Evolutionary conservation across 768 basidiomycete genomes (phyloP).

Genomic region (Russula vinacea): DNA sequence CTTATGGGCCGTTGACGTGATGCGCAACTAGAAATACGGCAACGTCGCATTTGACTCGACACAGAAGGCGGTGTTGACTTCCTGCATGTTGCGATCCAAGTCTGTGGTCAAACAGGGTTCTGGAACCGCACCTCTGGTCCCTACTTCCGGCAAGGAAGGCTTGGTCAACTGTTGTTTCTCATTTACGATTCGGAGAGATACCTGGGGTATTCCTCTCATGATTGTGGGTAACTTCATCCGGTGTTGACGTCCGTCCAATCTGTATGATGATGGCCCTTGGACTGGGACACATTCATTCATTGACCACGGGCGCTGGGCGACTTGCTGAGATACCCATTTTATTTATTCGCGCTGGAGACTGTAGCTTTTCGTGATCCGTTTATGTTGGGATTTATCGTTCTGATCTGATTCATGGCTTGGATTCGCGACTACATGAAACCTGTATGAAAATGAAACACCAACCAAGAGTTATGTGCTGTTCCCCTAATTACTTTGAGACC

Average conservation of each 20-base stretch:
- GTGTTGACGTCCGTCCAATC: slow-evolving; percentile 33
- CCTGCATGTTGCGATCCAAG: slow-evolving; percentile 81
- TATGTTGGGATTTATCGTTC: background rate
- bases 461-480: no score
- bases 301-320: background rate
- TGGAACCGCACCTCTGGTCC: slow-evolving; percentile 31
- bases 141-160: slow-evolving; percentile 56
- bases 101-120: slow-evolving; percentile 51
- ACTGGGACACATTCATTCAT: background rate
- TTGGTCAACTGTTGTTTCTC: slow-evolving; percentile 87
- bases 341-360: slow-evolving; percentile 2
- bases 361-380: background rate
- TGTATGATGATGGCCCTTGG: background rate
- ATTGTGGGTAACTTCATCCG: slow-evolving; percentile 88
- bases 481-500: no score
- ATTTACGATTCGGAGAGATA: slow-evolving; percentile 83
- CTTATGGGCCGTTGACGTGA: background rate
- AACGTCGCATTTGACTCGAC: slow-evolving; percentile 88
- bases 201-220: slow-evolving; percentile 85
- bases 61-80: slow-evolving; percentile 91
- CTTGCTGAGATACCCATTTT: background rate
- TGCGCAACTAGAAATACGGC: slow-evolving; percentile 74
- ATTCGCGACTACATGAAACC: background rate
- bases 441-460: no score
- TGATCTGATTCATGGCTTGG: background rate